Base-by-base conservation (phyloP, 2,329 filamentous ascomycete genomes). In the Chaetomiaceae sp. region DNA sequence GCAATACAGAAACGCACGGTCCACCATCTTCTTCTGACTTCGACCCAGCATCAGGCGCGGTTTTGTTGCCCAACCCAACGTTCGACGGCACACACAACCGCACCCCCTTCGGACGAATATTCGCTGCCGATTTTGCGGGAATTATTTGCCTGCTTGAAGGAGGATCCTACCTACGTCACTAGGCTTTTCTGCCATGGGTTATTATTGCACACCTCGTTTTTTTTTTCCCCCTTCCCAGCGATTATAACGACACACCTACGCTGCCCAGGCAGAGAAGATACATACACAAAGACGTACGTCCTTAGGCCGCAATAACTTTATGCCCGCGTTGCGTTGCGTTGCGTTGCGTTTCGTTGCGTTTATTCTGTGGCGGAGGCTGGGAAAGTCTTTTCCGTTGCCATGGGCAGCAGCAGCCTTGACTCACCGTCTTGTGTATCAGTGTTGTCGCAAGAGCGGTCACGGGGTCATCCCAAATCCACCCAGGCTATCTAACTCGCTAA, bases 21-120 rank as follows among this genome's bases (percentile, higher is more conserved):
- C 58, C 58, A 53, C 32, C 48, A 42, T 51, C 36, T 49, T 52
- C 32, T 48, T 53, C 49, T n/a, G 16, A 58, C 53, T 34, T 55
- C 53, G 33, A 55, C 43, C 44, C 46, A 34, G 55, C 40, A 51
- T 55, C 48, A 53, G 51, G 56, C 53, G 48, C 52, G 21, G 47
- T 27, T 48, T 51, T 41, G 52, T 46, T 40, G 45, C 46, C 50
- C 40, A 56, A 56, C 49, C 5, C n/a, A n/a, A n/a, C n/a, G n/a
- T n/a, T 38, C 41, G 27, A 16, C 21, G 23, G 29, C 23, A 29
- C 18, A 40, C 13, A 23, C 21, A 18, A 16, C 38, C 9, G 21
- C 20, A 18, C 18, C 32, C 11, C n/a, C 30, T 33, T 36, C 9
- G 9, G 13, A 36, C n/a, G 18, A 11, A 8, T 4, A 20, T 18